These are phyloP conservation scores for Echinochloa phyllopogon DNA, from an alignment of 176 grass and related monocot genomes.

Conservation along the genomic window DNA sequence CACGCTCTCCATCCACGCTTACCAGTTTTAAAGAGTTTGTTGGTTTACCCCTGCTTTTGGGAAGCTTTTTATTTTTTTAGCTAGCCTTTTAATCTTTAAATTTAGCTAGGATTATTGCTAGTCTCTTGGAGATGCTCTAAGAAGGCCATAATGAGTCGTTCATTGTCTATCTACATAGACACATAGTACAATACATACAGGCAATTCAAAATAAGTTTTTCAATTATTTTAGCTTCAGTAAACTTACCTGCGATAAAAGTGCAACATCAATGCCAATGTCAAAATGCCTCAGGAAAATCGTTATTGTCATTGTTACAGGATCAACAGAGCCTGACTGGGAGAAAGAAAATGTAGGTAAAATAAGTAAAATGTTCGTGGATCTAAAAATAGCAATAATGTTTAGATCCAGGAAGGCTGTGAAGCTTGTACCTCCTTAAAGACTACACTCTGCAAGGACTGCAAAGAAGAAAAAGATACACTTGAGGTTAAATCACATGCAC, in stretches of 20 bases:
- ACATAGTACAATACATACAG: neutral
- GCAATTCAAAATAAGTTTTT: constrained; percentile 21
- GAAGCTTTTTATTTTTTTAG: too few relatives aligned
- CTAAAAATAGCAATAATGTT: constrained; percentile 10
- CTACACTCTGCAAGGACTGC: constrained; percentile 98
- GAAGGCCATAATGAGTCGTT: neutral
- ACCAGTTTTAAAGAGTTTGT: too few relatives aligned
- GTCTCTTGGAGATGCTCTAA: too few relatives aligned
- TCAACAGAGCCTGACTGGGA: constrained; percentile 91
- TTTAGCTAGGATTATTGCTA: too few relatives aligned
- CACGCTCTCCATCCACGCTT: too few relatives aligned
- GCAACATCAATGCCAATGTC: constrained; percentile 96
- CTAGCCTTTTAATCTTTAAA: too few relatives aligned
- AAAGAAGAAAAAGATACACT: constrained; percentile 56
- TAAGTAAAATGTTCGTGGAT: constrained; percentile 21
- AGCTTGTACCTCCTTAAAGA: constrained; percentile 88
- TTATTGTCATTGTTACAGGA: constrained; percentile 97
- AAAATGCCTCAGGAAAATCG: constrained; percentile 92
- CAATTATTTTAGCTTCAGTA: constrained; percentile 4
- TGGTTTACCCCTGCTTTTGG: too few relatives aligned
- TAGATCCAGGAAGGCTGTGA: neutral
- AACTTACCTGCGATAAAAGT: constrained; percentile 78
- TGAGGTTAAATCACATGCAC: neutral
- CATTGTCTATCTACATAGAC: neutral
- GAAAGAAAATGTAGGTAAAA: constrained; percentile 32